These are phyloP conservation scores for Penicillium sp. DNA, from an alignment of 2,329 filamentous ascomycete genomes.

Conservation along the genomic window DNA sequence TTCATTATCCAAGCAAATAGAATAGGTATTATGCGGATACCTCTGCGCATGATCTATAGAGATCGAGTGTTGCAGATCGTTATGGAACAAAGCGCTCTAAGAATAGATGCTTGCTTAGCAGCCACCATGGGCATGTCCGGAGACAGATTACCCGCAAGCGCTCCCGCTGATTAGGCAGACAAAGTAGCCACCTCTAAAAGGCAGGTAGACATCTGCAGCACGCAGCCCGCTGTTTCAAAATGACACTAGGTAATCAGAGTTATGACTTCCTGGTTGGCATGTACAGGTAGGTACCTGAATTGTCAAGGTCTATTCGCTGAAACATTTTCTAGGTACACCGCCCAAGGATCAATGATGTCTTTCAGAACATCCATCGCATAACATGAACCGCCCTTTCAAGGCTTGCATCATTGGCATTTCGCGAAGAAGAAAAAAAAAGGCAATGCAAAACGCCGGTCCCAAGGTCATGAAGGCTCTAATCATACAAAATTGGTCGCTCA, in stretches of 20 bases:
- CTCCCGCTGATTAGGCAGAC: too few relatives aligned
- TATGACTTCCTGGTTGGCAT: too few relatives aligned
- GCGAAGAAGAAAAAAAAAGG: not conserved
- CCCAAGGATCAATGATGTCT: not conserved
- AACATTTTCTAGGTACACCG: not conserved
- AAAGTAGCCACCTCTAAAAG: too few relatives aligned
- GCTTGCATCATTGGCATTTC: not conserved
- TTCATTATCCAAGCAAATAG: not conserved
- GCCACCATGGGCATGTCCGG: slow-evolving; percentile 1
- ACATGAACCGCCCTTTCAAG: not conserved
- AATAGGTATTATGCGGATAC: not conserved
- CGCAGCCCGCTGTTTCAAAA: too few relatives aligned
- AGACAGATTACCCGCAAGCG: slow-evolving; percentile 13
- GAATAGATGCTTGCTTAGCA: slow-evolving; percentile 20
- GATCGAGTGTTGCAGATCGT: not conserved
- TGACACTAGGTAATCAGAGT: too few relatives aligned
- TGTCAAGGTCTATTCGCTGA: not conserved
- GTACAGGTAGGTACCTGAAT: too few relatives aligned
- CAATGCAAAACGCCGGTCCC: slow-evolving; percentile 24
- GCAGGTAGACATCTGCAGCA: too few relatives aligned
- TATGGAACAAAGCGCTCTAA: slow-evolving; percentile 16
- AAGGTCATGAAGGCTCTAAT: slow-evolving; percentile 27
- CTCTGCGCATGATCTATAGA: not conserved
- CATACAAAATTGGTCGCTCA: slow-evolving; percentile 20
- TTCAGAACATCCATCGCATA: not conserved